Evolutionary conservation across 805 yeast species (phyloP), one percentile per base, ranked within the genome.

Genomic region (Suhomyces vadensis): DNA sequence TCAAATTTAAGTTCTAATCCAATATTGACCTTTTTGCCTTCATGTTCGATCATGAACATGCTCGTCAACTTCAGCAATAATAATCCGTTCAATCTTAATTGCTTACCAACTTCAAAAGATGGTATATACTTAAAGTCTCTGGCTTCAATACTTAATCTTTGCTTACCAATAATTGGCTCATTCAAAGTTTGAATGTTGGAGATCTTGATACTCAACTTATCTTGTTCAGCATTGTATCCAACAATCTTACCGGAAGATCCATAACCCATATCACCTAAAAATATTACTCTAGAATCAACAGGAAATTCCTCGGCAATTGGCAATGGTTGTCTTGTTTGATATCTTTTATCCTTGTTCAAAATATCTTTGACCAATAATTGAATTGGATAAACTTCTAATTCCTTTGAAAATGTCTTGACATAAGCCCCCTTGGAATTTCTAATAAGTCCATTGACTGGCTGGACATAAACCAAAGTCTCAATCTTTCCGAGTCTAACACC

Each of bases 1-100:
- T 91, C 96, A 64, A 83, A 86, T 65, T 91, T 91, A 62, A 94
- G 73, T 45, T 85, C 87, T 50, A 94, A 71, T 16, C 98, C 98
- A 55, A 94, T 71, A 58, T 91, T 85, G 7, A 74, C 56, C 50
- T 77, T 75, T 6, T 55, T 51, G 16, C 42, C 44, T 16, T 74
- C 73, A 47, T 77, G 81, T 23, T 72, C 75, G 47, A 91, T 72
- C 69, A 84, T 65, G 54, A 71, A 86, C 6, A 81, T 78, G 6
- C 97, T 83, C 0, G 97, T 85, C 36, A 94, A 75, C 57, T 79
- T 84, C 2, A 95, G 83, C 47, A 94, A 72, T 49, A 87, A 79
- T 27, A 85, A 67, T 4, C 88, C 81, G 43, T 78, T 75, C 2
- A 92, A 46, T 17, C 69, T 71, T 46, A 89, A 55, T 31, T 66